A percentile compares a stretch with the other conserved stretches of the same genome.
phyloP scores from a whole-genome alignment of 495 filamentous ascomycete genomes.

The Cetradonia linearis region DNA sequence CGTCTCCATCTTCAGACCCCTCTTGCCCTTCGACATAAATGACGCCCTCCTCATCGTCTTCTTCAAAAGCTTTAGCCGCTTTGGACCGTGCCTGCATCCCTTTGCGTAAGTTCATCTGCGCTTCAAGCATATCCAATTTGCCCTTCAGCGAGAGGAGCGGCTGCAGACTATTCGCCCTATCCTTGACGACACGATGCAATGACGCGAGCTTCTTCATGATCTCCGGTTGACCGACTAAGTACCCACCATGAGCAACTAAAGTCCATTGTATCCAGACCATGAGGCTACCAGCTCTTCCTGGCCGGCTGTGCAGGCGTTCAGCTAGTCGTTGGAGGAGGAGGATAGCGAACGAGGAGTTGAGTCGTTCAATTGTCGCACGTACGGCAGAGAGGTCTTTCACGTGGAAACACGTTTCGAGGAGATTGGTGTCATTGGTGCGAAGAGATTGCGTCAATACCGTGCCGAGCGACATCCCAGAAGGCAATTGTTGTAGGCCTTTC shows the following conservation, averaged over 20 bases:
- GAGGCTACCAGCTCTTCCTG: constrained; percentile 80
- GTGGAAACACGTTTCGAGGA: constrained; percentile 87
- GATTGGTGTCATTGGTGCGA: constrained; percentile 73
- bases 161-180: constrained; percentile 71
- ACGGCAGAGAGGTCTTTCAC: constrained; percentile 63
- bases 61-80: constrained; percentile 35
- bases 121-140: constrained; percentile 80
- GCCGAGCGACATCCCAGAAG: constrained; percentile 69
- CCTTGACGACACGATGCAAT: constrained; percentile 73
- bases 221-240: constrained; percentile 70
- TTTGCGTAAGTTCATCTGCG: constrained; percentile 71
- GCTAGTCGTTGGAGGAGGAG: constrained; percentile 72
- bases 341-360: constrained; percentile 73
- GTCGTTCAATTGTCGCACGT: constrained; percentile 75
- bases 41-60: constrained; percentile 52
- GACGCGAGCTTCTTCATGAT: constrained; percentile 64
- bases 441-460: constrained; percentile 89
- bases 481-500: constrained; percentile 39
- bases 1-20: constrained; percentile 35
- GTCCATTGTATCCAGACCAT: constrained; percentile 97
- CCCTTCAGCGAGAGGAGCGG: constrained; percentile 81
- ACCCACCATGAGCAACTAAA: constrained; percentile 87
- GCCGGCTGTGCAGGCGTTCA: constrained; percentile 74
- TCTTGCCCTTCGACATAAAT: constrained; percentile 80
- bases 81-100: constrained; percentile 39